Evolutionary conservation across 768 basidiomycete species (phyloP).

Genomic region (Trametes sanguinea): DNA sequence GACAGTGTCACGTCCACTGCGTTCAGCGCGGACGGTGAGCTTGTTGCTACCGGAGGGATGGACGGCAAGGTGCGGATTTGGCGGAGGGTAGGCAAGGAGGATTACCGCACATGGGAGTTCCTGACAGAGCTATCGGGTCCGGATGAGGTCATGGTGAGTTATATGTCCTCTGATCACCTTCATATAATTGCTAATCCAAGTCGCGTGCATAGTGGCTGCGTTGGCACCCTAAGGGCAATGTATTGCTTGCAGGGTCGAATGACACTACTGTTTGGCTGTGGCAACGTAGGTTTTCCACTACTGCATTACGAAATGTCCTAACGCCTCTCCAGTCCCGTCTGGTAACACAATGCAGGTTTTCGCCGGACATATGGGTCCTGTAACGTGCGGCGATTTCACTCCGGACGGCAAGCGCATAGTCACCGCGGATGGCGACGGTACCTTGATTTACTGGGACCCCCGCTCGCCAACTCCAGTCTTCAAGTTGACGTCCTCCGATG

Average conservation of each 20-base stretch:
- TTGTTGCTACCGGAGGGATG: slow-evolving; percentile 97
- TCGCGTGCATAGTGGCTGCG: slow-evolving; percentile 66
- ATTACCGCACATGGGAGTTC: slow-evolving; percentile 89
- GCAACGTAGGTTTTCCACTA: slow-evolving; percentile 66
- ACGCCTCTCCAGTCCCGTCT: slow-evolving; percentile 71
- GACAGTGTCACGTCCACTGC: slow-evolving; percentile 83
- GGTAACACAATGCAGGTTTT: slow-evolving; percentile 97
- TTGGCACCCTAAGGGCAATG: slow-evolving; percentile 95
- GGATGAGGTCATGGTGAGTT: slow-evolving; percentile 89
- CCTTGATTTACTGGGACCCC: slow-evolving; percentile 90
- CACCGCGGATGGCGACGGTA: slow-evolving; percentile 82
- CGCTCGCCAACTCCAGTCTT: slow-evolving; percentile 74
- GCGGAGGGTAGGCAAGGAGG: slow-evolving; percentile 76
- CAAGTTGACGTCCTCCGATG: slow-evolving; percentile 72
- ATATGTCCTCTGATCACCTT: not conserved
- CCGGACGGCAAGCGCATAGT: slow-evolving; percentile 92
- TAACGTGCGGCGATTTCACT: slow-evolving; percentile 88
- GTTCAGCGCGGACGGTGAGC: slow-evolving; percentile 88
- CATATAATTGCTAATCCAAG: slow-evolving; percentile 5
- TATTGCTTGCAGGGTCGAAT: slow-evolving; percentile 89
- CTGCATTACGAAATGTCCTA: not conserved
- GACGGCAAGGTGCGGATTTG: slow-evolving; percentile 93
- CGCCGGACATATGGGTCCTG: slow-evolving; percentile 82
- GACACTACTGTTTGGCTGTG: slow-evolving; percentile 96
- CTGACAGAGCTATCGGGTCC: slow-evolving; percentile 90